A percentile compares a stretch with the other conserved stretches of the same genome.
Conservation (phyloP, 257 asterid genomes). For the Plantago ovata region DNA sequence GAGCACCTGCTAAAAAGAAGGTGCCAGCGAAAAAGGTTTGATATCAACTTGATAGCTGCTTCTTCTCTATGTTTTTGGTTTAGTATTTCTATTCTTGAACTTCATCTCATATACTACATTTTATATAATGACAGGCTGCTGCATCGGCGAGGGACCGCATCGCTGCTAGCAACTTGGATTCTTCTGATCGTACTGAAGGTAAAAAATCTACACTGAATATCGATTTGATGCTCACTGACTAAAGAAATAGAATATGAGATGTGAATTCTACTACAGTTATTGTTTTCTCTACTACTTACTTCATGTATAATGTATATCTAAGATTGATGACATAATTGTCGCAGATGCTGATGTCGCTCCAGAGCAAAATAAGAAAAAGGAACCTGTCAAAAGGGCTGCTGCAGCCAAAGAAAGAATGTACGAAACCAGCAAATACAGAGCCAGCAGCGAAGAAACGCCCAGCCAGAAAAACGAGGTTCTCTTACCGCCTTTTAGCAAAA, state of each 20-base stretch:
- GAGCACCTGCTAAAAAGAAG: constrained; percentile 64
- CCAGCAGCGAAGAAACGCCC: too few species aligned
- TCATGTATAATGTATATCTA: not conserved
- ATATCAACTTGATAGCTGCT: too few species aligned
- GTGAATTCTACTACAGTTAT: not conserved
- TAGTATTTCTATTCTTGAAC: too few species aligned
- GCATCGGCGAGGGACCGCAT: constrained; percentile 65
- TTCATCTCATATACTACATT: not conserved
- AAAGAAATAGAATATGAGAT: too few species aligned
- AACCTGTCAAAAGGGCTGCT: constrained; percentile 49
- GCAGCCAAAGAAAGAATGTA: constrained; percentile 51
- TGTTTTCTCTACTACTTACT: not conserved
- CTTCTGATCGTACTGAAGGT: constrained; percentile 76
- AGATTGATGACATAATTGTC: not conserved
- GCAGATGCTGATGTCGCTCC: constrained; percentile 43
- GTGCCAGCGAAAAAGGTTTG: constrained; percentile 79
- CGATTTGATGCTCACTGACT: too few species aligned
- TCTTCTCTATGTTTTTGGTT: too few species aligned
- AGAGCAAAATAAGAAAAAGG: constrained; percentile 34
- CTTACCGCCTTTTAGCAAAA: too few species aligned
- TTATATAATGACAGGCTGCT: constrained; percentile 37
- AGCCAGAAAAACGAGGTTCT: too few species aligned
- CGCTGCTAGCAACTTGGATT: constrained; percentile 82
- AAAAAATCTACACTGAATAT: constrained; percentile 6
- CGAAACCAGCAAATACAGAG: constrained; percentile 44